These are phyloP conservation scores for Sclerotinia subarctica DNA, from an alignment of 2,329 filamentous ascomycete genomes.

Conservation along the genomic window DNA sequence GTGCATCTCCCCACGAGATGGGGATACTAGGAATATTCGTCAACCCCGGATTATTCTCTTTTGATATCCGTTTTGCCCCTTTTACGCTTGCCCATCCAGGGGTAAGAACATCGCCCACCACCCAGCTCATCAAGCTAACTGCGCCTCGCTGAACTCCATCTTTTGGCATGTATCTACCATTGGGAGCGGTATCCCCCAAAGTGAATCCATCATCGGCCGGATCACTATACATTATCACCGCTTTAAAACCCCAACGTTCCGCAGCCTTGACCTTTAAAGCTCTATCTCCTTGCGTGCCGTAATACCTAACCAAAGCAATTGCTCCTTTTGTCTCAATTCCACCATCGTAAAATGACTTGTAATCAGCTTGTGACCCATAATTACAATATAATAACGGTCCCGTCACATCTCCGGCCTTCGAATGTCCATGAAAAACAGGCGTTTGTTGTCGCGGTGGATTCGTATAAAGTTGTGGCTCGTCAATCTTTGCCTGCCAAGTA, in stretches of 20 bases:
- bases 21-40: constrained; percentile 86
- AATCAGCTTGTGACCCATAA: constrained; percentile 83
- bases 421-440: constrained; percentile 81
- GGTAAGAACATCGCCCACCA: constrained; percentile 87
- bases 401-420: constrained; percentile 78
- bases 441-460: constrained; percentile 65
- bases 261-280: constrained; percentile 87
- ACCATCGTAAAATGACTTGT: constrained; percentile 65
- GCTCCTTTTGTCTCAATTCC: constrained; percentile 73
- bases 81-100: constrained; percentile 77
- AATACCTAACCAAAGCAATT: constrained; percentile 80
- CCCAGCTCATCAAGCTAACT: constrained; percentile 77
- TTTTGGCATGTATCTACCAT: constrained; percentile 74
- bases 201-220: constrained; percentile 79
- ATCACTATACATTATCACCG: constrained; percentile 91
- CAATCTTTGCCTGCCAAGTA: constrained; percentile 75
- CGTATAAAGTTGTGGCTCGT: constrained; percentile 72
- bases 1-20: constrained; percentile 83
- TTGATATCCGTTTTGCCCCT: constrained; percentile 61
- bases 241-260: constrained; percentile 78
- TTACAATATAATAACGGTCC: constrained; percentile 91
- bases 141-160: constrained; percentile 80
- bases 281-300: constrained; percentile 68
- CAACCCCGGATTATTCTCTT: constrained; percentile 68
- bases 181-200: constrained; percentile 68